Evolutionary conservation across 495 filamentous ascomycete species (phyloP).

Genomic region (Cercophora newfieldiana): DNA sequence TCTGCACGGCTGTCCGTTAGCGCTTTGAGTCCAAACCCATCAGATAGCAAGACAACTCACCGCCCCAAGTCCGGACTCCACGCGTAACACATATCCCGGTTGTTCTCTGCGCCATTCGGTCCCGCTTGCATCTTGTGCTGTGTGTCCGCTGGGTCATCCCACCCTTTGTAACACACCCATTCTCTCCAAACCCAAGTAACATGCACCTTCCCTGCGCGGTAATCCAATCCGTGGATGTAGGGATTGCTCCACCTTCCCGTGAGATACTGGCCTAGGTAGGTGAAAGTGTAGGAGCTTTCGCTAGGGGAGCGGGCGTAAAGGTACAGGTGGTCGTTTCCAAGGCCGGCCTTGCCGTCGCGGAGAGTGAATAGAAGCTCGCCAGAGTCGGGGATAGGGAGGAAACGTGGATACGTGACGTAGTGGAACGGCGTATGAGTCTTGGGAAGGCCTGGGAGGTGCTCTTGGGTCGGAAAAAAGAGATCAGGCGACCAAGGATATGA

Average conservation of each 20-base stretch:
- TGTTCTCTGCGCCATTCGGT: slow-evolving; percentile 47
- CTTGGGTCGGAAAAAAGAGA: slow-evolving; percentile 43
- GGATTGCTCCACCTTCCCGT: slow-evolving; percentile 47
- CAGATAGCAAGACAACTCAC: too few species aligned
- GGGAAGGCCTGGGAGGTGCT: slow-evolving; percentile 41
- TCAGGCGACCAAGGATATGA: slow-evolving; percentile 36
- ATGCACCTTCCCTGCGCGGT: slow-evolving; percentile 33
- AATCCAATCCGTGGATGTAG: slow-evolving; percentile 49
- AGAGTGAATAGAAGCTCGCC: slow-evolving; percentile 43
- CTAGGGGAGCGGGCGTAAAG: slow-evolving; percentile 29
- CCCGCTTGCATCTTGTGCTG: slow-evolving; percentile 48
- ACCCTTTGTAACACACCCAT: slow-evolving; percentile 44
- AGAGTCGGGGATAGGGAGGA: slow-evolving; percentile 27
- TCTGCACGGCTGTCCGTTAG: too few species aligned
- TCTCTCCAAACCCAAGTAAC: slow-evolving; percentile 51
- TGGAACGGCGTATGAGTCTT: slow-evolving; percentile 33
- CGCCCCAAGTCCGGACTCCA: slow-evolving; percentile 44
- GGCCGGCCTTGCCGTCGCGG: slow-evolving; percentile 50
- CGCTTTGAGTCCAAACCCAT: too few species aligned
- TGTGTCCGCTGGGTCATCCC: slow-evolving; percentile 42
- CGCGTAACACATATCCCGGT: slow-evolving; percentile 48
- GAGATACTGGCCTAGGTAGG: slow-evolving; percentile 42
- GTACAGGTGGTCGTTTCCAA: slow-evolving; percentile 49
- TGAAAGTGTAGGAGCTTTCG: slow-evolving; percentile 23
- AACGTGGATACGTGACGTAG: slow-evolving; percentile 52